These are phyloP conservation scores for Microdochium trichocladiopsis DNA, from an alignment of 2,329 filamentous ascomycete genomes.

Conservation along the genomic window DNA sequence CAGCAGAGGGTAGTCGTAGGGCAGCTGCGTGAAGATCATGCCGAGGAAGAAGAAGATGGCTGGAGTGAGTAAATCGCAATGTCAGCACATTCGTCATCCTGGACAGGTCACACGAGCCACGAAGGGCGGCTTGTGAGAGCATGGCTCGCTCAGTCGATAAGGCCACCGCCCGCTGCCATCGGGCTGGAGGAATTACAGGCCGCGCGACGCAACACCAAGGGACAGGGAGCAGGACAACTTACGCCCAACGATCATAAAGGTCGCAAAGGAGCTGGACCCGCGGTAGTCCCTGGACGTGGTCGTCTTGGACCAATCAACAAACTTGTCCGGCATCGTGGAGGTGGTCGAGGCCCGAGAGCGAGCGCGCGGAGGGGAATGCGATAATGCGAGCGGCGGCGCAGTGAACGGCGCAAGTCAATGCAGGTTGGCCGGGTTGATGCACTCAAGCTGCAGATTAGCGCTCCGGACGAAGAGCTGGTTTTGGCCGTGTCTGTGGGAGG, in stretches of 20 bases:
- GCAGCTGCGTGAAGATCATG: constrained; percentile 92
- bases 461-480: too few relatives aligned
- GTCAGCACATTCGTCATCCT: not conserved
- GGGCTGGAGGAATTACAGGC: too few relatives aligned
- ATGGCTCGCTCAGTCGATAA: too few relatives aligned
- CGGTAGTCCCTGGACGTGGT: constrained; percentile 50
- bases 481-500: too few relatives aligned
- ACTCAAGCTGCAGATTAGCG: too few relatives aligned
- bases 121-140: too few relatives aligned
- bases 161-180: too few relatives aligned
- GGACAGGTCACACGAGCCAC: too few relatives aligned
- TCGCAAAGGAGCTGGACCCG: constrained; percentile 73
- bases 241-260: constrained; percentile 96
- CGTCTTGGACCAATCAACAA: constrained; percentile 49
- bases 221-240: constrained; percentile 31
- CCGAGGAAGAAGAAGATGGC: constrained; percentile 96
- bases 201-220: constrained; percentile 4
- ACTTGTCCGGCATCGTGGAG: constrained; percentile 22
- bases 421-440: too few relatives aligned
- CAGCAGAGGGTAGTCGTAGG: constrained; percentile 89
- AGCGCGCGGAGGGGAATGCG: not conserved
- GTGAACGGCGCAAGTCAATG: too few relatives aligned
- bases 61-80: constrained; percentile 21
- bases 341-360: not conserved
- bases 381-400: not conserved